Evolutionary conservation across 1,284 basidiomycete genomes (phyloP).

Genomic region (Golubevia sp.): DNA sequence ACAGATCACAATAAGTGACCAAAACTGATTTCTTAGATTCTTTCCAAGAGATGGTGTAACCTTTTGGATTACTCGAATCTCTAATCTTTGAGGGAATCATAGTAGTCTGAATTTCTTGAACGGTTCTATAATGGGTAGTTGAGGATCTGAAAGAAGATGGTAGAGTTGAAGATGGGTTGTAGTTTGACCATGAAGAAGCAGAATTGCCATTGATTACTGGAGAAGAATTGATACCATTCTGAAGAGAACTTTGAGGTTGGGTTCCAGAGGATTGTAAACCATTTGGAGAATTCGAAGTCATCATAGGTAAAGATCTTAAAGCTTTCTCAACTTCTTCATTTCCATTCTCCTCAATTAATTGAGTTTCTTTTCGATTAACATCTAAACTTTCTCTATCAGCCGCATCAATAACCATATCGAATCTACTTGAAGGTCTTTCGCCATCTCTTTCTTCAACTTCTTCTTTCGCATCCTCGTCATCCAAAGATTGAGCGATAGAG

Average conservation of each 20-base stretch:
- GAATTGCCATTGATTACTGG: no score
- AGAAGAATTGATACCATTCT: no score
- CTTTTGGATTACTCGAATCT: neutral
- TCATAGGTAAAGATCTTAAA: no score
- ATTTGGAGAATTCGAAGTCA: no score
- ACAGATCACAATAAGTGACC: slow-evolving; percentile 36
- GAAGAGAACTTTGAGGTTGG: no score
- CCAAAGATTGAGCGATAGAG: neutral
- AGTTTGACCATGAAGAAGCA: no score
- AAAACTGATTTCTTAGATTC: slow-evolving; percentile 13
- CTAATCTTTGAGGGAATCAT: neutral
- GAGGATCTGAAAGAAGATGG: no score
- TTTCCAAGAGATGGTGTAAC: neutral
- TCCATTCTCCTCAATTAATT: neutral
- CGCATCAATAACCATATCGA: neutral
- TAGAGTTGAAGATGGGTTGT: no score
- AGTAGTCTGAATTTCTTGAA: neutral
- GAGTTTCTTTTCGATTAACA: neutral
- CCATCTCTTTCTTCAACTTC: neutral
- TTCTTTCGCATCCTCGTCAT: neutral
- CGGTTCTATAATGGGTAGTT: neutral
- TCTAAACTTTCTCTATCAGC: neutral
- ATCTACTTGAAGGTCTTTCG: neutral
- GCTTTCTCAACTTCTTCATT: neutral
- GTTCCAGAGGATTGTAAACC: no score